Evolutionary conservation across 208 protist genomes (phyloP).

Genomic region (Leptomonas pyrrhocoris): DNA sequence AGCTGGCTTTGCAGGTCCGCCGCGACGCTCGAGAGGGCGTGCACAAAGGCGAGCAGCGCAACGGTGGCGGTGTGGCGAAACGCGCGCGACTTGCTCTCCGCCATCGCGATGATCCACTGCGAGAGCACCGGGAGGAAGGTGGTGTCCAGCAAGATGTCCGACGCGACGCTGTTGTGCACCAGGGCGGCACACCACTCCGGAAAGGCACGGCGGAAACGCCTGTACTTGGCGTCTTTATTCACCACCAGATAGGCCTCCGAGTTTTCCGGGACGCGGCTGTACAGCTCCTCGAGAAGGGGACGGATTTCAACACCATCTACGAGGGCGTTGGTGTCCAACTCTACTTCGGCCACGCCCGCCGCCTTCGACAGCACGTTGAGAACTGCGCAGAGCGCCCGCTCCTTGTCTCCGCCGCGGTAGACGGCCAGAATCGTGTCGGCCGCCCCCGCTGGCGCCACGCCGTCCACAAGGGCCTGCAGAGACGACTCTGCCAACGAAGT

Average conservation of each 20-base stretch:
- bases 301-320: conserved; percentile 65
- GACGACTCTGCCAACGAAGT: conserved; percentile 50
- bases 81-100: conserved; percentile 84
- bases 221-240: conserved; percentile 80
- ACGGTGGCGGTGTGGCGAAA: conserved; percentile 89
- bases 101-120: conserved; percentile 89
- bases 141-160: conserved; percentile 61
- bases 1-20: conserved; percentile 52
- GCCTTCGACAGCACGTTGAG: conserved; percentile 79
- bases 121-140: conserved; percentile 58
- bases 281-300: conserved; percentile 85
- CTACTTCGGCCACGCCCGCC: conserved; percentile 71
- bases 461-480: conserved; percentile 52
- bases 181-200: conserved; percentile 68
- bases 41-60: conserved; percentile 66
- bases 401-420: conserved; percentile 48
- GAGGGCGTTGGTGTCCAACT: conserved; percentile 65
- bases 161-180: conserved; percentile 58
- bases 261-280: conserved; percentile 70
- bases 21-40: conserved; percentile 73
- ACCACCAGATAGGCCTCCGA: conserved; percentile 76
- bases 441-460: conserved; percentile 34
- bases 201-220: conserved; percentile 60
- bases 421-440: conserved; percentile 52
- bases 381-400: conserved; percentile 61